Base-by-base conservation (phyloP, 768 basidiomycete species). In the Rhizopogon vulgaris region DNA sequence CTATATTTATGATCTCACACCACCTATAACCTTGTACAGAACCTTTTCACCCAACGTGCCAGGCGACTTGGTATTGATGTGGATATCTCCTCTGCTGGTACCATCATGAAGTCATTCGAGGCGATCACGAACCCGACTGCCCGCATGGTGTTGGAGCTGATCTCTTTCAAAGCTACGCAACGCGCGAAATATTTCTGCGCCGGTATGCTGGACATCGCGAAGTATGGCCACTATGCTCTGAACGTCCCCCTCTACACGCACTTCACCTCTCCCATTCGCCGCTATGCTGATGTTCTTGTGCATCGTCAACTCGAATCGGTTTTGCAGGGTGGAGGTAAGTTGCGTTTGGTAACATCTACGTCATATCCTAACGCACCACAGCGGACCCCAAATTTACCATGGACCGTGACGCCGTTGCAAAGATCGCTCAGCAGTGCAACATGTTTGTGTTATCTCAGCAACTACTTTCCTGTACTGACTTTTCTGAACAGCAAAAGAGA, bases 161-260 rank as follows among this genome's bases (percentile, higher is more conserved):
- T 97, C 38, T 83, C 85, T 14, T 84, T 81, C 67, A 96, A 96
- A 70, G 87, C 93, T n/a, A 97, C 94, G 55, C 88, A 92, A 54
- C 81, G 86, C 48, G 92, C 96, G 59, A 94, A 94, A 69, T 99
- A 99, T 71, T 98, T 98, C 84, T 99, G 96, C 65, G 82, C 94
- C 24, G 96, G 96, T 56, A 97, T 97, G 95, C 76, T 99, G 60
- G 96, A 99, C 69, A 99, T 99, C 62, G 92, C 94, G 38, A 97
- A 97, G 73, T 99, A 98, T 63, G 73, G 82, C 28, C 96, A 99
- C 69, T 98, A 91, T 66, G 85, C 94, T 0, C 74, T 98, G 58
- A 95, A 84, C 58, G 74, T 82, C 5, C 94, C 96, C 15, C 77
- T 99, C 40, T 99, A 98, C 73, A 95, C 88, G 8, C 89, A 93